Evolutionary conservation across 2,329 filamentous ascomycete species (phyloP).

Genomic region (Penicillium hesseltinei): DNA sequence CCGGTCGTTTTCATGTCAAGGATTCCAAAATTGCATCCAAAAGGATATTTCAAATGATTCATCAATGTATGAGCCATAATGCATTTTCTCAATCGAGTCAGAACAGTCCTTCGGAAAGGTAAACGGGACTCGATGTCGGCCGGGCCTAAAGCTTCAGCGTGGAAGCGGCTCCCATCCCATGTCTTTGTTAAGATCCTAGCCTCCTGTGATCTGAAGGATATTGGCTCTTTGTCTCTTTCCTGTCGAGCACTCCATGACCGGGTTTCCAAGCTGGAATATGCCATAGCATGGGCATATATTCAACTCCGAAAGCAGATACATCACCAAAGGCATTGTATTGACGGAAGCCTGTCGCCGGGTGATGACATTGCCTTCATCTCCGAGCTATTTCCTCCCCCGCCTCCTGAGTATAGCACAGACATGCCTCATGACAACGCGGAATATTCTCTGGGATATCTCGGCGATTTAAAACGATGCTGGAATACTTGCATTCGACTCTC

Average conservation of each 20-base stretch:
- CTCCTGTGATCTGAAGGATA: conserved; percentile 22
- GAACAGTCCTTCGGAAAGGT: conserved; percentile 14
- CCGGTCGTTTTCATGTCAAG: background rate
- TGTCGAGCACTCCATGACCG: conserved; percentile 22
- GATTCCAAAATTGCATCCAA: background rate
- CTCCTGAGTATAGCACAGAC: conserved; percentile 24
- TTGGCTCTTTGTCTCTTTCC: conserved; percentile 20
- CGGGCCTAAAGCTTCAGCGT: conserved; percentile 15
- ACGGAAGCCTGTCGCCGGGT: conserved; percentile 14
- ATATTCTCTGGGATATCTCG: conserved; percentile 29
- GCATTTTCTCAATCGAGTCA: conserved; percentile 17
- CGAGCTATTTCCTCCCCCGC: conserved; percentile 27
- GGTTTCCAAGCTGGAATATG: conserved; percentile 19
- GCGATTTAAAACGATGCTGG: conserved; percentile 27
- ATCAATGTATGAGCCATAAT: conserved; percentile 8
- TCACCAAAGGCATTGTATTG: background rate
- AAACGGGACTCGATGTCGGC: conserved; percentile 2
- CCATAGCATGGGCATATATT: conserved; percentile 26
- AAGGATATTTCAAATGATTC: background rate
- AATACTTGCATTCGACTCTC: conserved; percentile 27
- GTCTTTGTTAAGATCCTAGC: conserved; percentile 21
- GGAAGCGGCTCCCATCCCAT: conserved; percentile 22
- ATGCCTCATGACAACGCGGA: conserved; percentile 19
- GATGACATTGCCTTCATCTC: conserved; percentile 29
- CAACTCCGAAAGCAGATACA: conserved; percentile 11